phyloP scores from a whole-genome alignment of 345 rosid species.

The Pugionium dolabratum region DNA sequence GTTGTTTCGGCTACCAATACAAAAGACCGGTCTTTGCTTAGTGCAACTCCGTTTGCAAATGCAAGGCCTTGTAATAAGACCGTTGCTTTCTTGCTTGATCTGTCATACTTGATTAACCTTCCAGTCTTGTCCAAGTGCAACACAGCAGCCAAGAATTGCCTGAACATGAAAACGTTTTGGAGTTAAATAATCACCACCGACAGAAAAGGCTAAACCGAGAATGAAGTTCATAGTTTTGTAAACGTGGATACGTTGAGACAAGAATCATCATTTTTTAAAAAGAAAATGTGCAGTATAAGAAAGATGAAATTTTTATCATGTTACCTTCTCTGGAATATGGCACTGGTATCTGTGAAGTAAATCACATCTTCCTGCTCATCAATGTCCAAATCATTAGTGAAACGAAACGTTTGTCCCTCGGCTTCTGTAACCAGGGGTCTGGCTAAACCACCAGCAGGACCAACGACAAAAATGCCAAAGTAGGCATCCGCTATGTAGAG shows the following conservation, averaged over 20 bases:
- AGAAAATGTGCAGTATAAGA: not conserved
- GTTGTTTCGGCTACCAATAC: conserved; percentile 58
- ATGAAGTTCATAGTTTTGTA: not conserved
- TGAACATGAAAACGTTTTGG: conserved; percentile 29
- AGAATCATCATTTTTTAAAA: not conserved
- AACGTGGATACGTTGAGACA: conserved; percentile 10
- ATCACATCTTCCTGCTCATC: conserved; percentile 56
- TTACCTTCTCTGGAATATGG: conserved; percentile 66
- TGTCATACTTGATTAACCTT: conserved; percentile 63
- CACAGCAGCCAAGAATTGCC: conserved; percentile 56
- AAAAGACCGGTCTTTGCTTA: conserved; percentile 64
- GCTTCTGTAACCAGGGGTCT: conserved; percentile 52
- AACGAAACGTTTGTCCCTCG: conserved; percentile 56
- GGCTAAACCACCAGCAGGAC: conserved; percentile 70
- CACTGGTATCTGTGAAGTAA: conserved; percentile 75
- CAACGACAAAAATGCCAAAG: conserved; percentile 63
- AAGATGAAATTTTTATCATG: not conserved
- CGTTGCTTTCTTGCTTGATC: conserved; percentile 52
- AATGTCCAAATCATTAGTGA: conserved; percentile 75
- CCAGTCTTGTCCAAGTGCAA: conserved; percentile 59
- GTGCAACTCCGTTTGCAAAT: conserved; percentile 72
- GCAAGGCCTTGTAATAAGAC: conserved; percentile 56
- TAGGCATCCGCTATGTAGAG: conserved; percentile 83
- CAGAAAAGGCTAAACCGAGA: not conserved
- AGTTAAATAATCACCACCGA: conserved; percentile 15